A percentile compares a stretch with the other conserved stretches of the same genome.
Conservation (phyloP, 1,139 yeast genomes). For the Blastobotrys raffinosifermentans region DNA sequence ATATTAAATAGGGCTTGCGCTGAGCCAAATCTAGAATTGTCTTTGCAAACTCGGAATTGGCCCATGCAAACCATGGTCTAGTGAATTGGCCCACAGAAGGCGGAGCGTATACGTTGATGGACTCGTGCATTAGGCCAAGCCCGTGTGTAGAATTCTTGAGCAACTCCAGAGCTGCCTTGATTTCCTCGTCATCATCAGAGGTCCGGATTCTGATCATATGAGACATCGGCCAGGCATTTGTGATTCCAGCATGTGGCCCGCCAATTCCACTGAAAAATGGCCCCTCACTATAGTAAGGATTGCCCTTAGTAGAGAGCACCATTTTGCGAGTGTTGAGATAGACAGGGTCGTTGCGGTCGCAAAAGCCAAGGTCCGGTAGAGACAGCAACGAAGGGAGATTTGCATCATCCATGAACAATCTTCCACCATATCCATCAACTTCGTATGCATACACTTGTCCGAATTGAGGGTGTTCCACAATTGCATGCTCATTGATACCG, state of each 20-base stretch:
- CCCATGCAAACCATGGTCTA: conserved; percentile 92
- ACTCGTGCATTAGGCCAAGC: conserved; percentile 80
- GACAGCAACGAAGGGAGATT: conserved; percentile 79
- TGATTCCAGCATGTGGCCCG: conserved; percentile 83
- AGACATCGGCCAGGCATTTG: conserved; percentile 90
- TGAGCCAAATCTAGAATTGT: conserved; percentile 70
- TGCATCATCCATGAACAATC: conserved; percentile 81
- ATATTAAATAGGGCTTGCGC: conserved; percentile 67
- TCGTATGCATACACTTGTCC: conserved; percentile 85
- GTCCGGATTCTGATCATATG: conserved; percentile 69
- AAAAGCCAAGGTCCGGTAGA: conserved; percentile 73
- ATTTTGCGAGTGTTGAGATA: conserved; percentile 76
- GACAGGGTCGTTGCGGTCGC: conserved; percentile 45
- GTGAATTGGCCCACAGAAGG: conserved; percentile 37
- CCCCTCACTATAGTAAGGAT: conserved; percentile 72
- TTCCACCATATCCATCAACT: conserved; percentile 80
- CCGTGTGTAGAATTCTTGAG: conserved; percentile 61
- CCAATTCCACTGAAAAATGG: conserved; percentile 67
- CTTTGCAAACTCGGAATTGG: conserved; percentile 85
- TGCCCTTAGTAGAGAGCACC: conserved; percentile 63
- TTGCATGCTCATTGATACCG: conserved; percentile 62
- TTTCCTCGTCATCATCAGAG: conserved; percentile 64
- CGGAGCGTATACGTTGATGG: conserved; percentile 58
- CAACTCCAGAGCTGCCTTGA: conserved; percentile 42
- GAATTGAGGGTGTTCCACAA: conserved; percentile 56